phyloP scores from a whole-genome alignment of 202 grass and related monocot genomes.

The Saccharum hybrid region DNA sequence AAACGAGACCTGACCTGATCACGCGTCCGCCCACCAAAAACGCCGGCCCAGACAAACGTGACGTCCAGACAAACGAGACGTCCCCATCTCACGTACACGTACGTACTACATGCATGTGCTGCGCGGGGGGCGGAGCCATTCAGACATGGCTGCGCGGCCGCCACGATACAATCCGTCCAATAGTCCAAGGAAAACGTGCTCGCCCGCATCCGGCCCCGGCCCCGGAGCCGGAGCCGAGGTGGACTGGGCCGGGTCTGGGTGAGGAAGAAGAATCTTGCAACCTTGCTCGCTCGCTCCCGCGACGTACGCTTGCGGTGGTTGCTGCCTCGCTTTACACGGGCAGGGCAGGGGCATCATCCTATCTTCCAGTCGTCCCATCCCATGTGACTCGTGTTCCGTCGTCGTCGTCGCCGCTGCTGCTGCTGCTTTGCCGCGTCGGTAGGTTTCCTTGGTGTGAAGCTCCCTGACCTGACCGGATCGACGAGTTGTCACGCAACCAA shows the following conservation, averaged over 20 bases:
- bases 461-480: neutral
- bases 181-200: neutral
- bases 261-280: neutral
- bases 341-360: neutral
- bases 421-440: slow-evolving; percentile 14
- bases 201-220: neutral
- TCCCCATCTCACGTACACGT: neutral
- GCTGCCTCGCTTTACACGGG: slow-evolving; percentile 22
- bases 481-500: neutral
- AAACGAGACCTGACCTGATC: neutral
- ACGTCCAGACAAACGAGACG: too few species aligned
- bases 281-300: too few species aligned
- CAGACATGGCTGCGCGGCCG: neutral
- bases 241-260: neutral
- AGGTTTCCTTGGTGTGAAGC: neutral
- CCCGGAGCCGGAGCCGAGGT: neutral
- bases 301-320: neutral
- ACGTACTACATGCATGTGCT: neutral
- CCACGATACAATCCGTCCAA: neutral
- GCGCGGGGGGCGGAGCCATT: neutral
- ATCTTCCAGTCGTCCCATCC: neutral
- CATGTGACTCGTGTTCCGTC: neutral
- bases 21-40: neutral
- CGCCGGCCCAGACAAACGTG: neutral
- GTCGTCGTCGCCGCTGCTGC: neutral